Base-by-base conservation (phyloP, 139 green algal genomes). In the Zygnema cylindricum region DNA sequence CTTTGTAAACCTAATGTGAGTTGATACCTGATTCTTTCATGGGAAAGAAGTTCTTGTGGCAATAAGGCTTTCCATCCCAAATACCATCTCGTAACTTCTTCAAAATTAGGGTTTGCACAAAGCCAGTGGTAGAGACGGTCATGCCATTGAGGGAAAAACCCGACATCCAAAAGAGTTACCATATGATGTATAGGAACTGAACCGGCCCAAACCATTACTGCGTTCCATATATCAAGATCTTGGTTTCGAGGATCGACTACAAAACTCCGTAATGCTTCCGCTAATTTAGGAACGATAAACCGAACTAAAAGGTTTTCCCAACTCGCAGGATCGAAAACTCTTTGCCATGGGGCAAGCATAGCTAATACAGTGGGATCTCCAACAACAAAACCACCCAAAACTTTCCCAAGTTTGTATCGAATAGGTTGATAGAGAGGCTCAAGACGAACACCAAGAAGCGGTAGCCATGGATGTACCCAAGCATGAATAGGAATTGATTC, bases 401-500 rank as follows among this genome's bases (percentile, higher is more conserved):
- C 95, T 23, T 89, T 87, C 0, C 86, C 88, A 79, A 98, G 89
- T 83, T 93, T 92, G 90, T 82, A 90, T 38, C 96, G 93, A 81
- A 99, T 97, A 76, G 91, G 87, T 0, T 96, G 94, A 92, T 97
- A 99, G 35, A 99, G 94, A 79, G 95, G 89, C 55, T 94, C 88
- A 91, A 99, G 82, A 30, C 92, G 82, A 11, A 81, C n/a, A 0
- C 93, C 94, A 57, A 99, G 91, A 71, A 93, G 92, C 1, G 94
- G 94, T 85, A 99, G 94, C 97, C 97, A 99, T 43, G 97, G 97
- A 90, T 99, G 97, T 87, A 99, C 89, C 97, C 97, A 99, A 1
- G 93, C 93, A 87, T 99, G 97, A 73, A 98, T 93, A 32, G 97
- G 92, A 81, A 98, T 91, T 1, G 93, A 93, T 89, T 98, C 97